Conservation (phyloP, 371 early-diverging fungal species). For the Mucor sp. region DNA sequence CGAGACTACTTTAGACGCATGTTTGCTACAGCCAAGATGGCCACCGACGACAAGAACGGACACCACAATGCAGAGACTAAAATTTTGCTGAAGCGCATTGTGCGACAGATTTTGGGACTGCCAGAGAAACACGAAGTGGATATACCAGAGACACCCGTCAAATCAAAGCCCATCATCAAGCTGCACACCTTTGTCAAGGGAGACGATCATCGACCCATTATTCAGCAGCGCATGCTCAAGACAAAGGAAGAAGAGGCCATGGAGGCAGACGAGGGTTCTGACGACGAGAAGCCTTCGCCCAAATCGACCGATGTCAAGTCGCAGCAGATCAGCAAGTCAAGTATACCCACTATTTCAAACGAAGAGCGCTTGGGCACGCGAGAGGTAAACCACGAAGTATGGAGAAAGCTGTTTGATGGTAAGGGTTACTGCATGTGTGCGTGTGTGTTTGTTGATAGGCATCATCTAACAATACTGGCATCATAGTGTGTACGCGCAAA, state of each 20-base stretch:
- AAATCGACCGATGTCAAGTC: conserved; percentile 12
- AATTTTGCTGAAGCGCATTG: conserved; percentile 27
- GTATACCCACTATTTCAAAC: conserved; percentile 9
- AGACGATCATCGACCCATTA: neutral
- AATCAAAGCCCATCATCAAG: neutral
- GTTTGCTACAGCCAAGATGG: conserved; percentile 46
- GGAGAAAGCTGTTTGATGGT: conserved; percentile 41
- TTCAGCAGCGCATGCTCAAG: conserved; percentile 17
- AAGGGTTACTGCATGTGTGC: conserved; percentile 12
- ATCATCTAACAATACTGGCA: neutral
- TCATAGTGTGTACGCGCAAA: conserved; percentile 37
- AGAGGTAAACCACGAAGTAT: conserved; percentile 38
- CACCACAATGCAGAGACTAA: conserved; percentile 26
- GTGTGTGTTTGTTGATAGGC: neutral
- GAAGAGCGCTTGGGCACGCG: conserved; percentile 18
- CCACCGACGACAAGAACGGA: conserved; percentile 24
- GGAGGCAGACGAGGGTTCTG: conserved; percentile 28
- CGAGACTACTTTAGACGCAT: conserved; percentile 45
- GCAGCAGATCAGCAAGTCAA: conserved; percentile 1
- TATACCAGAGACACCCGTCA: neutral
- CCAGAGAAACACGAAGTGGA: neutral
- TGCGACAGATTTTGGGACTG: conserved; percentile 31
- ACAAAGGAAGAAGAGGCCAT: conserved; percentile 36
- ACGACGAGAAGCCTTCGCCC: conserved; percentile 23
- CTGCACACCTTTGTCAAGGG: neutral